Base-by-base conservation (phyloP, 345 rosid species). In the Luvunga scandens region DNA sequence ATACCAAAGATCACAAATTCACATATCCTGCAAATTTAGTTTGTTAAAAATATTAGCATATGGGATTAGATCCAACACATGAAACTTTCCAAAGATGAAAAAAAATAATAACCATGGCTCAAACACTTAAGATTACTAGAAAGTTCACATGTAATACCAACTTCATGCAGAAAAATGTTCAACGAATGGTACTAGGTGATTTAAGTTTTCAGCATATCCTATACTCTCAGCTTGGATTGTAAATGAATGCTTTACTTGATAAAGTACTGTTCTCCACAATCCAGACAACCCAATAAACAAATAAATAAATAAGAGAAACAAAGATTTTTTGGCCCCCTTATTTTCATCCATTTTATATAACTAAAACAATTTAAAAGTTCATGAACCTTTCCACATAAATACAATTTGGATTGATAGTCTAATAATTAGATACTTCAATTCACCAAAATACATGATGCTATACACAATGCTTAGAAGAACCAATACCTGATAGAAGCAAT, bases 401-500 rank as follows among this genome's bases (percentile, higher is more conserved):
- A 36, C 6, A 9, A 36, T 36, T 36, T 36, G 9, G 39, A 36
- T 50, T 30, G 61, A 28, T 21, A 28, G 63, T 71, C 73, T 50
- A 16, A 45, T 16, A 28, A 70, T 13, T 25, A 1, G 56, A 31
- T 31, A 50, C 55, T 27, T 9, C 28, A 71, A 18, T 6, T n/a
- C 34, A 30, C 7, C 5, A 66, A 31, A 24, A 3, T 33, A n/a
- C 53, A 67, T 33, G 75, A 22, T 56, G 39, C 60, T 27, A 13
- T 25, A 45, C n/a, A 2, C 24, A 6, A n/a, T 66, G 48, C 25
- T 69, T 45, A 19, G 48, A 72, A 73, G 27, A 61, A 45, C 57
- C 19, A 56, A 50, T 84, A 96, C 99, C 97, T 96, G 99, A 86
- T 94, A 96, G 65, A 90, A 82, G 83, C 99, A 93, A 82, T 96